A percentile compares a stretch with the other conserved stretches of the same genome.
Evolutionary conservation across 495 filamentous ascomycete genomes (phyloP).

Genomic region (Trichocladium uniseriatum): DNA sequence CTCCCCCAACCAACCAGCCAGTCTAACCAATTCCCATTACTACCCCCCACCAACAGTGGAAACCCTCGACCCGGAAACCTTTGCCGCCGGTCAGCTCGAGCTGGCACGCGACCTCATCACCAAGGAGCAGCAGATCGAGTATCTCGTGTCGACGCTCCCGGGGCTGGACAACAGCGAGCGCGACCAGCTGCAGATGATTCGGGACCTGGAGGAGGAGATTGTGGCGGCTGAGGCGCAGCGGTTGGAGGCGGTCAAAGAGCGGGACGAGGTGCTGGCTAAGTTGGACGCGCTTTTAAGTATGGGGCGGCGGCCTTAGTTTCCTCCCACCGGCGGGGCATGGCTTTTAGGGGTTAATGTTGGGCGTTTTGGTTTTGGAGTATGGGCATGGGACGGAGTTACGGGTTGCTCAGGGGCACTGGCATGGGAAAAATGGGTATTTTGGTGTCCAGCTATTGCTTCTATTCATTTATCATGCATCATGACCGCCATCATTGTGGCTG

Average conservation of each 20-base stretch:
- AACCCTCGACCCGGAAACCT: constrained; percentile 55
- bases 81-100: constrained; percentile 63
- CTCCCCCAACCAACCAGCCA: too few relatives aligned
- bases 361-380: not conserved
- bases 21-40: constrained; percentile 1
- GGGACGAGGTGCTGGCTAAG: constrained; percentile 53
- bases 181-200: constrained; percentile 68
- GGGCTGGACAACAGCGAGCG: constrained; percentile 77
- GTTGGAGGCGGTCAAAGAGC: constrained; percentile 58
- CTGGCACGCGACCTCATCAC: constrained; percentile 78
- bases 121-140: constrained; percentile 92
- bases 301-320: constrained; percentile 43
- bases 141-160: constrained; percentile 71
- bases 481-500: not conserved
- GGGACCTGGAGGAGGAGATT: constrained; percentile 66
- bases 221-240: constrained; percentile 64
- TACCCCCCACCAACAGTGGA: constrained; percentile 33
- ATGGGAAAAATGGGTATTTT: not conserved
- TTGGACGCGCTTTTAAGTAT: constrained; percentile 58
- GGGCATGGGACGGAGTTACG: not conserved
- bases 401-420: not conserved
- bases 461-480: not conserved
- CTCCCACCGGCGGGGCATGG: too few relatives aligned
- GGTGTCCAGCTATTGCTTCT: not conserved
- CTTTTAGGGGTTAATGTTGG: not conserved